Base-by-base conservation (phyloP, 257 asterid genomes). In the Penstemon davidsonii region DNA sequence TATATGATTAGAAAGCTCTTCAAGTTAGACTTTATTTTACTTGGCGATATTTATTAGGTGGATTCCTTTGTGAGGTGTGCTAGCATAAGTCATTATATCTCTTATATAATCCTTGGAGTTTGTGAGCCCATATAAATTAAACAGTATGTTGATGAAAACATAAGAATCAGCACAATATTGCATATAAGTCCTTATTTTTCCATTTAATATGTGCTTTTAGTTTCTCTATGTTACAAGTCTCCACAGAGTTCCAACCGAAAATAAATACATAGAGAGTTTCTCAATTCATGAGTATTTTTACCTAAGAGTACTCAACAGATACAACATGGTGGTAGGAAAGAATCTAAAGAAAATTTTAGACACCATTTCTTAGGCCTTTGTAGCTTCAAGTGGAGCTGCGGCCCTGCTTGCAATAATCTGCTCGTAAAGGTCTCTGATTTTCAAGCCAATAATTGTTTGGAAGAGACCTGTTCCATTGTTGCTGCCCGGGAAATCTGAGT, bases 391-490 rank as follows among this genome's bases (percentile, higher is more conserved):
- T 7, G 85, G 81, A 66, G 87, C 82, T 7, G 74, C 77, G 5
- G 83, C 77, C 76, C 77, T 79, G 79, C 81, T 79, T 4, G 96
- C 84, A 10, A 83, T 64, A 55, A 93, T 70, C 82, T 93, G 98
- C 92, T 93, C 98, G 40, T 75, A 93, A 39, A 90, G 94, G 67
- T 90, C 98, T 70, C 98, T 86, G 80, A 93, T 88, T 73, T 93
- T 93, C 85, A 94, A 67, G 4, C 98, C 96, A 0, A 87, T 70
- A 54, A 94, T 86, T 39, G 99, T 94, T 60, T 94, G 99, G 86
- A 94, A 94, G 18, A 94, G 91, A 43, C 99, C 99, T 0, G 99
- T 91, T 8, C 99, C 98, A 38, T 94, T 94, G 88, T 84, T 94
- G 90, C 98, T 94, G 5, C 98, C 98, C 0, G 98, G 98, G 82